Percentiles rank a stretch among this genome's conserved stretches.
phyloP scores from a whole-genome alignment of 2,329 filamentous ascomycete genomes.

The Ophiocordyceps robertsii region DNA sequence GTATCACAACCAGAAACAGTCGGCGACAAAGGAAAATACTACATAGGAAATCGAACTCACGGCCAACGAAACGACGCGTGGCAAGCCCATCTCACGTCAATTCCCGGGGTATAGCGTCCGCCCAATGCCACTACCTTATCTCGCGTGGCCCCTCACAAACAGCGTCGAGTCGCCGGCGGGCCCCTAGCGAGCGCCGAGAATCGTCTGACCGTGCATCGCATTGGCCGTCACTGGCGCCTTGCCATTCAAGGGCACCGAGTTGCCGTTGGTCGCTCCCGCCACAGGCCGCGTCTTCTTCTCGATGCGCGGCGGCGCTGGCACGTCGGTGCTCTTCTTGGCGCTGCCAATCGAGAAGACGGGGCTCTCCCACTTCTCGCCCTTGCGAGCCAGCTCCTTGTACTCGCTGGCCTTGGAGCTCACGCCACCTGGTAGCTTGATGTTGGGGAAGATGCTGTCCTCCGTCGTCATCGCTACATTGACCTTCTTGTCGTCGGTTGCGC shows the following conservation, averaged over 20 bases:
- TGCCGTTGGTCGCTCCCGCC: not conserved
- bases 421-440: slow-evolving; percentile 67
- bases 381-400: slow-evolving; percentile 74
- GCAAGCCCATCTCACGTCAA: not conserved
- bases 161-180: slow-evolving; percentile 4
- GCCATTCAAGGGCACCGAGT: slow-evolving; percentile 1
- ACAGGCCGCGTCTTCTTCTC: slow-evolving; percentile 27
- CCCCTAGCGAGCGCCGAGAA: slow-evolving; percentile 7
- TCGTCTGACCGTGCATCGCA: slow-evolving; percentile 2
- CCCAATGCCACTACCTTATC: not conserved
- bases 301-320: slow-evolving; percentile 48
- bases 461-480: slow-evolving; percentile 45
- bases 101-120: slow-evolving; percentile 8
- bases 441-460: slow-evolving; percentile 79
- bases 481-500: slow-evolving; percentile 50
- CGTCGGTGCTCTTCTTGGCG: slow-evolving; percentile 56
- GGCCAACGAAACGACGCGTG: too few relatives aligned
- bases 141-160: slow-evolving; percentile 1
- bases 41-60: too few relatives aligned
- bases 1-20: not conserved
- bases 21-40: not conserved
- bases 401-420: slow-evolving; percentile 90
- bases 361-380: slow-evolving; percentile 90
- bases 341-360: slow-evolving; percentile 81
- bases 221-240: slow-evolving; percentile 7